Percentiles rank a stretch among this genome's conserved stretches.
phyloP scores from a whole-genome alignment of 2,329 filamentous ascomycete species.

The Blumeria hordei region DNA sequence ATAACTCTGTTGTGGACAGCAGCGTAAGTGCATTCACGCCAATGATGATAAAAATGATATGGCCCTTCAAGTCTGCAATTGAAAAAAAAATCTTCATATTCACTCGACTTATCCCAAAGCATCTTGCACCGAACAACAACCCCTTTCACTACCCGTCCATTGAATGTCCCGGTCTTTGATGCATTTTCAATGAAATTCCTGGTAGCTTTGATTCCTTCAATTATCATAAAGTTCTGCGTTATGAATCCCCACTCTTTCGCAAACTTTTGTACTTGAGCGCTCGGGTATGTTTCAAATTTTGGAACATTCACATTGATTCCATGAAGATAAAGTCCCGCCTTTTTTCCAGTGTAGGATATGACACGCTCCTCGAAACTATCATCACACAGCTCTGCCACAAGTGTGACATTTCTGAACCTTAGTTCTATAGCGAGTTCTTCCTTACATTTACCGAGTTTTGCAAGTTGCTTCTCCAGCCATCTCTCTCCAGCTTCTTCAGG shows the following conservation, averaged over 20 bases:
- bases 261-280: constrained; percentile 64
- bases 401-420: constrained; percentile 64
- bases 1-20: constrained; percentile 54
- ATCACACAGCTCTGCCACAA: constrained; percentile 88
- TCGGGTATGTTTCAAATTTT: constrained; percentile 69
- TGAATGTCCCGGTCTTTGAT: constrained; percentile 72
- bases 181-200: constrained; percentile 62
- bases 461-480: constrained; percentile 62
- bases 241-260: constrained; percentile 85
- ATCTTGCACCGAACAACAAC: constrained; percentile 82
- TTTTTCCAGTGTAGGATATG: constrained; percentile 59
- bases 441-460: constrained; percentile 51
- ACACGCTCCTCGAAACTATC: constrained; percentile 95
- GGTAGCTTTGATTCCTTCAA: constrained; percentile 49
- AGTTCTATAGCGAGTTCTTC: constrained; percentile 56
- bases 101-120: constrained; percentile 22
- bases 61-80: constrained; percentile 99
- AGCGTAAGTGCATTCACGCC: constrained; percentile 88
- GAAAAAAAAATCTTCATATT: constrained; percentile 93
- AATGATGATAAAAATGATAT: constrained; percentile 95
- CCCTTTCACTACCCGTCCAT: constrained; percentile 81
- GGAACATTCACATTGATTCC: constrained; percentile 93
- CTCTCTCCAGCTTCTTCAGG: constrained; percentile 67
- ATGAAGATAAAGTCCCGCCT: constrained; percentile 80
- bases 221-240: constrained; percentile 58